Conservation (phyloP, 1,284 basidiomycete genomes). For the Vanrija pseudolonga region DNA sequence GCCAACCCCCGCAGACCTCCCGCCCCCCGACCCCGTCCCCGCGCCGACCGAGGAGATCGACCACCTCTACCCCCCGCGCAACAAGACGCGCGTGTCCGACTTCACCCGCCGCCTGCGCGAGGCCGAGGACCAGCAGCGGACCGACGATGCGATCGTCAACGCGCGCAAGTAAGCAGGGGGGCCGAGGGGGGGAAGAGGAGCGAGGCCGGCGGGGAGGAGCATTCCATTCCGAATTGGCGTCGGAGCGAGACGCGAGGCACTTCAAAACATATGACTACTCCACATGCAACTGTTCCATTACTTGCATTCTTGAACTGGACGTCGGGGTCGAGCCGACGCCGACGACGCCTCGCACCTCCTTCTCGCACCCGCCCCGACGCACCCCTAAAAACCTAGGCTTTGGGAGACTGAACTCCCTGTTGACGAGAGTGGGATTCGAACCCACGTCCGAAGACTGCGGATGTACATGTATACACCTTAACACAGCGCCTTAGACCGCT, state of each 20-base stretch:
- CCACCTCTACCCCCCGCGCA: slow-evolving; percentile 19
- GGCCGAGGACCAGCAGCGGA: slow-evolving; percentile 41
- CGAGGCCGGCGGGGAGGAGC: no score
- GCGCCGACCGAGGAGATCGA: slow-evolving; percentile 10
- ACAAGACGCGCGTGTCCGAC: slow-evolving; percentile 38
- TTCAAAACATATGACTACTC: no score
- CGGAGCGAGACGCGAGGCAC: no score
- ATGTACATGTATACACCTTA: slow-evolving; percentile 8
- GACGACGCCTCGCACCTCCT: background rate
- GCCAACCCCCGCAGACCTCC: background rate
- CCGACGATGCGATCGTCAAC: slow-evolving; percentile 22
- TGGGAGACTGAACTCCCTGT: background rate
- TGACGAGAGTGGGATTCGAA: slow-evolving; percentile 43
- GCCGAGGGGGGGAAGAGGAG: no score
- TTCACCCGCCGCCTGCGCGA: slow-evolving; percentile 44
- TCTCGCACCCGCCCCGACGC: no score
- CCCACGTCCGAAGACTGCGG: slow-evolving; percentile 44
- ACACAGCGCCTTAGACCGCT: slow-evolving; percentile 26
- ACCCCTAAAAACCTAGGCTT: no score
- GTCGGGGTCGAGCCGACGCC: no score
- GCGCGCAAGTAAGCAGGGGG: background rate
- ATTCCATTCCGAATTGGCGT: no score
- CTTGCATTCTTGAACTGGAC: no score
- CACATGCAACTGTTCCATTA: background rate
- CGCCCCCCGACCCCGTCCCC: slow-evolving; percentile 10